These are phyloP conservation scores for Solanum hybrid DNA, from an alignment of 305 asterid genomes.

Conservation along the genomic window DNA sequence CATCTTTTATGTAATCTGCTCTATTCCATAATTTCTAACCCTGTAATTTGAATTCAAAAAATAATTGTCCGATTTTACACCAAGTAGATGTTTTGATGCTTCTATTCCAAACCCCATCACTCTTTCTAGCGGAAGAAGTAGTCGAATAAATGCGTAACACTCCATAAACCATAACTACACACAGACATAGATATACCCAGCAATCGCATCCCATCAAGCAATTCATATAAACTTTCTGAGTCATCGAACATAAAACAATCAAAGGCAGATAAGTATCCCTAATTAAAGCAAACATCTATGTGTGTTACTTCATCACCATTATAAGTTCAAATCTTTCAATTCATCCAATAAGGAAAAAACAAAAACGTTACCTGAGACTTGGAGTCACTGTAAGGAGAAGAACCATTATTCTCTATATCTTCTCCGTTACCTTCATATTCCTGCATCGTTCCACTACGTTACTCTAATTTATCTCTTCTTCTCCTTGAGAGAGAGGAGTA, in stretches of 20 bases:
- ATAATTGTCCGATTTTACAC: not conserved
- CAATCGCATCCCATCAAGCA: not conserved
- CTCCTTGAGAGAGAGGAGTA: not conserved
- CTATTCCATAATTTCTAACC: not conserved
- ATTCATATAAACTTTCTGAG: not conserved
- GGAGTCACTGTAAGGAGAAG: constrained; percentile 5
- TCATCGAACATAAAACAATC: not conserved
- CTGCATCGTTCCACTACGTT: not conserved
- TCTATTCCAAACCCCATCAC: not conserved
- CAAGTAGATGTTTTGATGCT: not conserved
- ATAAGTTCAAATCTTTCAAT: not conserved
- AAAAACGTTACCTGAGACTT: not conserved
- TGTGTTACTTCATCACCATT: not conserved
- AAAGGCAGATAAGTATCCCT: not conserved
- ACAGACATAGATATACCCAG: not conserved
- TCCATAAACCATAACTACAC: not conserved
- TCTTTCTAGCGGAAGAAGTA: not conserved
- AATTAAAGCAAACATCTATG: not conserved
- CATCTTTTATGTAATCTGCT: not conserved
- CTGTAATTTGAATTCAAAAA: not conserved
- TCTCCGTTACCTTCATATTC: not conserved
- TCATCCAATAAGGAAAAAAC: not conserved
- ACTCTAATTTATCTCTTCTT: not conserved
- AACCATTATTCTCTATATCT: not conserved
- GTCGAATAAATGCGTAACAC: not conserved